Base-by-base conservation (phyloP, 305 asterid species). In the Fraxinus nigra region DNA sequence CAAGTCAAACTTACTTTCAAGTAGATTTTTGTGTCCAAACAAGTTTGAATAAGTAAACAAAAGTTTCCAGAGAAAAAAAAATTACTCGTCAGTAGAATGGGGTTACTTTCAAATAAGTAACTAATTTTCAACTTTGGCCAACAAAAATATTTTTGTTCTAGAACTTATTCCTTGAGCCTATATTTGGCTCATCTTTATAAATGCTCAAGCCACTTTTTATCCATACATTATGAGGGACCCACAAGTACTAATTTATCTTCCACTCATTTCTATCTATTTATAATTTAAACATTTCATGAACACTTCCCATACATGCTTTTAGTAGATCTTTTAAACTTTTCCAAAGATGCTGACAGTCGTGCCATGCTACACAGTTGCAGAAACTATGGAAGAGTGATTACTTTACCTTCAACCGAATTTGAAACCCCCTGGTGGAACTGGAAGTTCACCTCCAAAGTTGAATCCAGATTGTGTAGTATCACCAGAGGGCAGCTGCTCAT, bases 381-480 rank as follows among this genome's bases (percentile, higher is more conserved):
- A 63, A 34, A 65, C n/a, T n/a, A 26, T 7, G 35, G 7, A 76
- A 11, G n/a, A 67, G 40, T n/a, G 1, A 13, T 13, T n/a, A 73
- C 4, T 80, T 73, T 76, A 86, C 89, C 91, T 89, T 86, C 85
- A 89, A 80, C 87, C 70, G 22, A 89, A 89, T 63, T 85, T 86
- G 79, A 89, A 89, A 22, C 92, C 92, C 32, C 91, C 92, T 0
- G 90, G 59, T 78, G 92, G 92, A 72, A 89, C 90, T 7, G 91
- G 82, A 80, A 83, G 76, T 72, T 85, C 88, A 1, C 88, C 90
- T 51, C 90, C 92, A 37, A 89, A 89, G 79, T 82, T 82, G 86
- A 89, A 85, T 65, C 91, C 89, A 43, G 89, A 32, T 84, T 82
- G 91, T 2, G 82, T 38, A 80, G 86, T 82, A 77, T 84, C 91